These are phyloP conservation scores for Melastoma malabathricum DNA, from an alignment of 345 rosid genomes.

Conservation along the genomic window DNA sequence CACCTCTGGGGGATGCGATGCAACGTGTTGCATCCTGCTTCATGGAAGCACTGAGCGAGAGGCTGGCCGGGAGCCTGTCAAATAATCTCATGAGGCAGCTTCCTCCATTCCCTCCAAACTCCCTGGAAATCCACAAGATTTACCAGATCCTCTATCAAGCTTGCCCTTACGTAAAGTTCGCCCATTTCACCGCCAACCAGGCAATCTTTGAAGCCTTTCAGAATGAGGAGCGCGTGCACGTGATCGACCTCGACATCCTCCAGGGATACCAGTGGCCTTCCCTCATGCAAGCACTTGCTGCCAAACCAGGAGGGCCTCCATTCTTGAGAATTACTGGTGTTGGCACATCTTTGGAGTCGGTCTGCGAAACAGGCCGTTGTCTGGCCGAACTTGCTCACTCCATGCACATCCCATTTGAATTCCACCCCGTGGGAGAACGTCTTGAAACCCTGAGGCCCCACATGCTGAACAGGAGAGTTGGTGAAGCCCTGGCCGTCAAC, in stretches of 20 bases:
- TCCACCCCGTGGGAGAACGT: slow-evolving; percentile 38
- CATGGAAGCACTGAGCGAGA: slow-evolving; percentile 40
- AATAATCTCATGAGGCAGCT: slow-evolving; percentile 8
- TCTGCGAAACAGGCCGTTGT: slow-evolving; percentile 41
- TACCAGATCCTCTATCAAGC: slow-evolving; percentile 54
- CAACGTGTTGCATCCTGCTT: slow-evolving; percentile 51
- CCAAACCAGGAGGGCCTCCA: slow-evolving; percentile 41
- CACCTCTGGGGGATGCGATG: slow-evolving; percentile 50
- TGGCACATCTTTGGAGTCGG: slow-evolving; percentile 23
- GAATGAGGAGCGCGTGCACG: slow-evolving; percentile 48
- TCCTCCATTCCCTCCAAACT: slow-evolving; percentile 37
- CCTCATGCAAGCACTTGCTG: slow-evolving; percentile 60
- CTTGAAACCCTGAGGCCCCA: slow-evolving; percentile 39
- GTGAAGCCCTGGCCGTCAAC: slow-evolving; percentile 52
- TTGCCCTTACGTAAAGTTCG: slow-evolving; percentile 49
- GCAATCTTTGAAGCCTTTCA: slow-evolving; percentile 55
- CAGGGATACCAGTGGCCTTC: slow-evolving; percentile 73
- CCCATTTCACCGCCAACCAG: slow-evolving; percentile 58
- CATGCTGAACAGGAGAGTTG: slow-evolving; percentile 45
- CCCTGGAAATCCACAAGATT: slow-evolving; percentile 37
- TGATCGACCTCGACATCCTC: slow-evolving; percentile 51
- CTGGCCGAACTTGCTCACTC: slow-evolving; percentile 40
- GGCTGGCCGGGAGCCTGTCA: slow-evolving; percentile 23
- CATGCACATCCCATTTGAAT: slow-evolving; percentile 43
- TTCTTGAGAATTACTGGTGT: slow-evolving; percentile 52